Base-by-base conservation (phyloP, 164 flowering plant genomes). In the Umbilicus rupestris region DNA sequence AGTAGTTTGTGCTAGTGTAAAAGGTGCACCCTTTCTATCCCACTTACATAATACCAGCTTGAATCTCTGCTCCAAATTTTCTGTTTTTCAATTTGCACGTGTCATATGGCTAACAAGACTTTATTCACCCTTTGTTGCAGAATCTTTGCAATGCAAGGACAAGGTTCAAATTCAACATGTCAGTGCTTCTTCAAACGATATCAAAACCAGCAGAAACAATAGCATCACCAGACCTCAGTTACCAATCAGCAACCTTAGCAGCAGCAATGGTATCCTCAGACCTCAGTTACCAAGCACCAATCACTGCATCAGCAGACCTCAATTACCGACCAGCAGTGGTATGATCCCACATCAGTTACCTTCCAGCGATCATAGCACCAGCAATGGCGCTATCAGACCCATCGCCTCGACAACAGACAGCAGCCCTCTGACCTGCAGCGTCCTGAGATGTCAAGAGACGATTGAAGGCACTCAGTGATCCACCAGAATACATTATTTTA, bases 1-100 rank as follows among this genome's bases (percentile, higher is more conserved):
- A 49, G n/a, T n/a, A n/a, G 73, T 75, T 72, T 66, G 66, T 63
- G 82, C 75, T 5, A 62, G 67, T 65, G 74, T 79, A 45, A 76
- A 72, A 75, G 83, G 85, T 79, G 57, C 20, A 45, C 20, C 62
- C n/a, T n/a, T n/a, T 7, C 17, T 19, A 60, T 45, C 44, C 49
- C 45, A n/a, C 16, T 64, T 14, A 8, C 41, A 3, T 69, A 22
- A 2, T 55, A 26, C 60, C 19, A 11, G 60, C 17, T 3, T 55
- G 15, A 26, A n/a, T n/a, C n/a, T 26, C 44, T 41, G 44, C 44
- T 0, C 3, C 44, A n/a, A n/a, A 41, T 14, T 52, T 8, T 8
- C 14, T 17, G 9, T 52, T 6, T 50, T 50, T 24, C 30, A 24
- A 2, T 24, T 30, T 2, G 58, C 14, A 20, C 1, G 58, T 22